Conservation (phyloP, 2,329 filamentous ascomycete genomes). For the Daldinia sp. region DNA sequence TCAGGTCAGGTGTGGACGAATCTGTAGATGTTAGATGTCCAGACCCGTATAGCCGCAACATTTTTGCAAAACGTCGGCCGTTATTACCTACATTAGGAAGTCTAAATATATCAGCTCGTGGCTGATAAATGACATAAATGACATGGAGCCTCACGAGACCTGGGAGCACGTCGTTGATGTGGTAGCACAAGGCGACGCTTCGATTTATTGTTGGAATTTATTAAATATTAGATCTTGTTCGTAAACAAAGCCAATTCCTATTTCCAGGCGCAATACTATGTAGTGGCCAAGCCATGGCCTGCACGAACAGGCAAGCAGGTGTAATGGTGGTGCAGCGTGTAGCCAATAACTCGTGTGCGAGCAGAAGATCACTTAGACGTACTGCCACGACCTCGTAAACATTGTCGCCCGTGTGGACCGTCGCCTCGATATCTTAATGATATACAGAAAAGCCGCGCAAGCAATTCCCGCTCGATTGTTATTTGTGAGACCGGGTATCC, state of each 20-base stretch:
- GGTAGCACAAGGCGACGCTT: constrained; percentile 24
- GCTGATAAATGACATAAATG: constrained; percentile 26
- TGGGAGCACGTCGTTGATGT: constrained; percentile 11
- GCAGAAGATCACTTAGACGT: constrained; percentile 7
- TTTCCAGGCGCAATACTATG: constrained; percentile 3
- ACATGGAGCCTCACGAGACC: constrained; percentile 32
- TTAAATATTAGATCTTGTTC: constrained; percentile 20
- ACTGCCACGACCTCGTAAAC: constrained; percentile 30
- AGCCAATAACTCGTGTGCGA: constrained; percentile 24
- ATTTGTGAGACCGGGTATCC: constrained; percentile 31
- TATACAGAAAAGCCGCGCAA: constrained; percentile 22
- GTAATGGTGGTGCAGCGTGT: constrained; percentile 35
- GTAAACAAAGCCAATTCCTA: constrained; percentile 26
- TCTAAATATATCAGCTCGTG: constrained; percentile 28
- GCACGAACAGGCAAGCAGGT: constrained; percentile 29
- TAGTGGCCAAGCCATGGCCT: constrained; percentile 18
- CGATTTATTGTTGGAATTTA: constrained; percentile 14
- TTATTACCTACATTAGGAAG: not conserved
- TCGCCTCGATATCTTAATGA: constrained; percentile 26
- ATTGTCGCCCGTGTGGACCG: constrained; percentile 31
- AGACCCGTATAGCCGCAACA: constrained; percentile 7
- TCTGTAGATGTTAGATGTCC: not conserved
- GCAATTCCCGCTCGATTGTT: constrained; percentile 30
- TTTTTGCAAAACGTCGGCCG: not conserved
- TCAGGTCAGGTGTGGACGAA: constrained; percentile 1